Evolutionary conservation across 345 rosid species (phyloP), one percentile per base, ranked within the genome.

Genomic region (Sisymbrium altissimum): DNA sequence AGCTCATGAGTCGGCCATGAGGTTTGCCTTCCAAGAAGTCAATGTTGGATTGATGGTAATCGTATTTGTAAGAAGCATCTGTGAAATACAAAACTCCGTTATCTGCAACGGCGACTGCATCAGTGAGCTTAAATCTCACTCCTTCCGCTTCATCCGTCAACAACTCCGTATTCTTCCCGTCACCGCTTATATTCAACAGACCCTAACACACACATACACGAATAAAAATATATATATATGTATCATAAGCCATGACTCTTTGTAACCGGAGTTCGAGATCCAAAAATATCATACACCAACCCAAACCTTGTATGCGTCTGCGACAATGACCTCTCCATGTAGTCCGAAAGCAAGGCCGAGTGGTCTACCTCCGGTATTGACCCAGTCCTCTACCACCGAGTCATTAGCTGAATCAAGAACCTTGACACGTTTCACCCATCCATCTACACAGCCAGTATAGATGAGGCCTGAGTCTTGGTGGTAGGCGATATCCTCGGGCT

Each of bases 351-450:
- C 92, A 27, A 94, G 18, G 4, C 98, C 98, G 6, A 94, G 92
- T 0, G 98, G 97, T 50, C 97, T 74, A 2, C 97, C 98, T 2
- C 93, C 87, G 5, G 97, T 94, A 64, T 84, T 78, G 17, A 89
- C 83, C 90, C 83, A 87, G 10, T 82, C 76, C 55, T 86, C 85
- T 9, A 89, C 81, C 13, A 74, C 78, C 7, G 93, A 82, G 52
- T 86, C 86, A 32, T 75, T 83, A 61, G 25, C 69, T 38, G 74
- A 53, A 4, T 75, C 70, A 10, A 2, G 0, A n/a, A 83, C 49
- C 63, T 50, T 76, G 71, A 89, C 86, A 61, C 86, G 84, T 72
- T 87, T 89, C 38, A 94, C 73, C 98, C 98, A 94, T n/a, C 96
- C 98, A 66, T 92, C 98, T 0, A 32, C 73, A 21, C 87, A 86